Conservation (phyloP, 2,329 filamentous ascomycete species). For the Pyricularia sp. region DNA sequence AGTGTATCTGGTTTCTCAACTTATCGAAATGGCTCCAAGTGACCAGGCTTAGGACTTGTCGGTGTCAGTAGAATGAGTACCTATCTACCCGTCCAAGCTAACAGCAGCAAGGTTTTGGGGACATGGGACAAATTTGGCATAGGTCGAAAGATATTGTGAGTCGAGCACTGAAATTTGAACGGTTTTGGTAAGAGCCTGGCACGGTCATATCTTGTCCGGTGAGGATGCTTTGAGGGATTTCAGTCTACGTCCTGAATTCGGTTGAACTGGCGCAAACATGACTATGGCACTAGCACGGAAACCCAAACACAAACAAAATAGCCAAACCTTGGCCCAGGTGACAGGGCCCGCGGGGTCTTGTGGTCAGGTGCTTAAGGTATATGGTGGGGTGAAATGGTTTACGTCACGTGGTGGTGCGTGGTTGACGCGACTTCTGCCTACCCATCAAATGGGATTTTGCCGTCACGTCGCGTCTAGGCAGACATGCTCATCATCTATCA, state of each 20-base stretch:
- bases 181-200: too few species aligned
- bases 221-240: too few species aligned
- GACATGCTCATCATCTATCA: neutral
- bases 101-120: neutral
- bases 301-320: too few species aligned
- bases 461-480: neutral
- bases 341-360: neutral
- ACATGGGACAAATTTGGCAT: too few species aligned
- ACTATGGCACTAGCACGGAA: too few species aligned
- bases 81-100: neutral
- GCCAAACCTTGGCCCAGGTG: neutral
- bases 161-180: neutral
- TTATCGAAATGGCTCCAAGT: neutral
- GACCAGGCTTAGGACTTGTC: neutral
- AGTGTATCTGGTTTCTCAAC: neutral
- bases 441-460: neutral
- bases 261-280: too few species aligned
- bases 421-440: neutral
- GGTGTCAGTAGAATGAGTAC: neutral
- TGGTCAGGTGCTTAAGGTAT: neutral
- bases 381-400: neutral
- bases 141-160: too few species aligned
- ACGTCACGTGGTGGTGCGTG: slow-evolving; percentile 5
- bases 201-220: too few species aligned
- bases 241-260: too few species aligned